Evolutionary conservation across 1,284 basidiomycete species (phyloP).

Genomic region (Naganishia liquefaciens): DNA sequence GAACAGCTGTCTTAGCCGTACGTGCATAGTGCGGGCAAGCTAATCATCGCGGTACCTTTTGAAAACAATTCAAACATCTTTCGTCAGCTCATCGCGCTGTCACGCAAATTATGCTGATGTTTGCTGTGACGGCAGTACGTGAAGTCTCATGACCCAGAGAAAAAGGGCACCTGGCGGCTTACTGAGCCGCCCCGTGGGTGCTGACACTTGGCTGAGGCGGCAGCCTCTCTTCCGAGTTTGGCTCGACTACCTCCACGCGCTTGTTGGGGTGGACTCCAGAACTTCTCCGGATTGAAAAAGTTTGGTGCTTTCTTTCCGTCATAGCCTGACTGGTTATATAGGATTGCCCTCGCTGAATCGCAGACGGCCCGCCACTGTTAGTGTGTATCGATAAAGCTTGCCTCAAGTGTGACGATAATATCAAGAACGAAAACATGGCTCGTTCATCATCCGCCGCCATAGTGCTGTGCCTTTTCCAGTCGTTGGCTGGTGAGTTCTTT

Average conservation of each 20-base stretch:
- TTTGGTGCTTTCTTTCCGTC: conserved; percentile 6
- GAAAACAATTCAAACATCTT: background rate
- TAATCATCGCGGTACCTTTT: conserved; percentile 4
- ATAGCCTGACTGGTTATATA: conserved; percentile 14
- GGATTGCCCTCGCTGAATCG: background rate
- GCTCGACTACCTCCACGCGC: conserved; percentile 15
- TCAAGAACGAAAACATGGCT: conserved; percentile 17
- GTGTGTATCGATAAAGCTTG: background rate
- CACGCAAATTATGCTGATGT: conserved; percentile 1
- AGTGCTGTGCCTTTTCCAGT: conserved; percentile 35
- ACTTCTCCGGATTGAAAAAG: conserved; percentile 3
- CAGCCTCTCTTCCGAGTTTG: conserved; percentile 18
- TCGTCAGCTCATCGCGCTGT: conserved; percentile 5
- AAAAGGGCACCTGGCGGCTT: conserved; percentile 2
- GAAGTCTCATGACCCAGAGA: conserved; percentile 14
- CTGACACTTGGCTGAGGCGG: background rate
- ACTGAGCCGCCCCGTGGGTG: background rate
- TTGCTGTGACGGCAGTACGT: conserved; percentile 6
- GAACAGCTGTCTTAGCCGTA: background rate
- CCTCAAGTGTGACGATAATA: background rate
- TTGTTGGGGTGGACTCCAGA: conserved; percentile 10
- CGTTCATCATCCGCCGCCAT: conserved; percentile 31
- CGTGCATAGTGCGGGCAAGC: conserved; percentile 4
- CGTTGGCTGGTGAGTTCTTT: conserved; percentile 29
- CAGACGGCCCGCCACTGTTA: no score